phyloP scores from a whole-genome alignment of 164 flowering plant genomes.

The Vitis rupestris region DNA sequence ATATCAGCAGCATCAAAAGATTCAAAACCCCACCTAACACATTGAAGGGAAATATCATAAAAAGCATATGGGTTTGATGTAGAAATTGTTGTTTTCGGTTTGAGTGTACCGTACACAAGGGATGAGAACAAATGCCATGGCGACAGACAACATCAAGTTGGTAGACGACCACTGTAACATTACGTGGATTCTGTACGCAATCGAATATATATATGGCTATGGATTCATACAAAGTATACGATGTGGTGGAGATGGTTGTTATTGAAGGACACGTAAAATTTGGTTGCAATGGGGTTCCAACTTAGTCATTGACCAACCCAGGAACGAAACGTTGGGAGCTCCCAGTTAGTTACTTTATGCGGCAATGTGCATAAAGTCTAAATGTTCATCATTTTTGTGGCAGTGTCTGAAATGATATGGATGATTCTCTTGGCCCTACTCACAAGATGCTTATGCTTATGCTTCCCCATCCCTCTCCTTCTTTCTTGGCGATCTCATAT shows the following conservation, averaged over 20 bases:
- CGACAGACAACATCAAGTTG: background rate
- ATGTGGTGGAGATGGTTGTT: background rate
- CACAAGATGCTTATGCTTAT: background rate
- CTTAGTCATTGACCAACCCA: constrained; percentile 11
- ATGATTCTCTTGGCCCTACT: constrained; percentile 22
- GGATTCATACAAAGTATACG: background rate
- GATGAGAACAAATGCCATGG: no score
- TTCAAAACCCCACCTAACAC: background rate
- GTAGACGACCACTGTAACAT: background rate
- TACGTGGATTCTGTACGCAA: background rate
- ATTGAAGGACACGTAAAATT: background rate
- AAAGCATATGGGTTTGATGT: background rate
- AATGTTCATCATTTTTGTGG: constrained; percentile 2
- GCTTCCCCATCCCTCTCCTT: constrained; percentile 4
- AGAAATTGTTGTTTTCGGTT: no score
- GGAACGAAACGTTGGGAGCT: constrained; percentile 16
- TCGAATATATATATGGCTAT: background rate
- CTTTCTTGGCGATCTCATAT: no score
- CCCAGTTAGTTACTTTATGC: background rate
- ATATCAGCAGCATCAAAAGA: no score
- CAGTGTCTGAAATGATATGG: constrained; percentile 20
- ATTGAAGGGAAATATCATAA: background rate
- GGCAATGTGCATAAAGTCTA: constrained; percentile 1
- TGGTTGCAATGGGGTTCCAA: background rate
- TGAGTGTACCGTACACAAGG: no score